Evolutionary conservation across 176 grass and related monocot genomes (phyloP).

Genomic region (Aegilops tauschii): DNA sequence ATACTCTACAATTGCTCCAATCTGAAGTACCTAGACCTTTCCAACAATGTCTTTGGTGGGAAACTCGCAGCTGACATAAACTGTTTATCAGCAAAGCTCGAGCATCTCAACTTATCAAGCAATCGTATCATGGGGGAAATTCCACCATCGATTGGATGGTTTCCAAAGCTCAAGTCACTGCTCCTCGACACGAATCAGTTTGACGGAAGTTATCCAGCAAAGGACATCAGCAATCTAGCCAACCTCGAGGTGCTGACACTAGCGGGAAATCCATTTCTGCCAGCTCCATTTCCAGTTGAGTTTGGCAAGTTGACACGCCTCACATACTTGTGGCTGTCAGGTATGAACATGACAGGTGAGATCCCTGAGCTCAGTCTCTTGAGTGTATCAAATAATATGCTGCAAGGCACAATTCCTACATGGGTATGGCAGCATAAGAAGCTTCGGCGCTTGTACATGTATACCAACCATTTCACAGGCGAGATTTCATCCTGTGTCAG

Average conservation of each 20-base stretch:
- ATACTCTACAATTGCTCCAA: constrained; percentile 42
- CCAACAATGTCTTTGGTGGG: constrained; percentile 55
- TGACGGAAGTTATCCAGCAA: constrained; percentile 37
- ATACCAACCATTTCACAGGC: constrained; percentile 17
- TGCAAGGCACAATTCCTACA: constrained; percentile 40
- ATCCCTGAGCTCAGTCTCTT: constrained; percentile 34
- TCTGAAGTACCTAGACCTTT: constrained; percentile 35
- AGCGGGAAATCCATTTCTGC: constrained; percentile 36
- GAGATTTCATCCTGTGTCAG: not conserved
- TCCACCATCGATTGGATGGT: constrained; percentile 34
- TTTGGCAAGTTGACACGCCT: constrained; percentile 39
- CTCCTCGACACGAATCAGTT: constrained; percentile 36
- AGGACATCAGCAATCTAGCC: constrained; percentile 26
- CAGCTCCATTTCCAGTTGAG: constrained; percentile 26
- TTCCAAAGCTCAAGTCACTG: constrained; percentile 30
- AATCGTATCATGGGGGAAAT: constrained; percentile 44
- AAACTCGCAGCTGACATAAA: constrained; percentile 29
- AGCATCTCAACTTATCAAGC: constrained; percentile 33
- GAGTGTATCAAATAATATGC: not conserved
- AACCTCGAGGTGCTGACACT: constrained; percentile 25
- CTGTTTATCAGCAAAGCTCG: constrained; percentile 18
- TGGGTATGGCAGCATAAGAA: constrained; percentile 49
- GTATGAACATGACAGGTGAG: constrained; percentile 35
- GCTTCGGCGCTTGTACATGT: constrained; percentile 28
- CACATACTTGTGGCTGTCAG: constrained; percentile 23